These are phyloP conservation scores for Lipomyces yarrowii DNA, from an alignment of 1,139 yeast species.

Conservation along the genomic window DNA sequence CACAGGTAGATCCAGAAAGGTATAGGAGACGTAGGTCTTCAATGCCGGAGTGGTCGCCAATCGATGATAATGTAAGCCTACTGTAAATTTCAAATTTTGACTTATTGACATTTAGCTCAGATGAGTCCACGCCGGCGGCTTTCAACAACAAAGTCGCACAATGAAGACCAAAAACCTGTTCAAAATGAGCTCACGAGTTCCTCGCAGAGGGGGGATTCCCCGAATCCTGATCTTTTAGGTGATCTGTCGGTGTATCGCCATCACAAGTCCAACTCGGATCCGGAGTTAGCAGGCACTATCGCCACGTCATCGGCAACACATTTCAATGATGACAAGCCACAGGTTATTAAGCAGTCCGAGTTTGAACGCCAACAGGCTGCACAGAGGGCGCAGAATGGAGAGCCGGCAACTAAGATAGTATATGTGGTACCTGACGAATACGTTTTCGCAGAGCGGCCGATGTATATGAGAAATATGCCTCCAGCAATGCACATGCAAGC, in stretches of 20 bases:
- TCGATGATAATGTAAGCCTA: not conserved
- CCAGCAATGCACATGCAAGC: not conserved
- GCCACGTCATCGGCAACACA: not conserved
- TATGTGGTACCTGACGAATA: not conserved
- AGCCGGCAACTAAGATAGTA: not conserved
- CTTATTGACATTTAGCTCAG: not conserved
- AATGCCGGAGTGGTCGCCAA: constrained; percentile 3
- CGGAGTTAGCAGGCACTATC: not conserved
- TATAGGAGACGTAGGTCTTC: constrained; percentile 1
- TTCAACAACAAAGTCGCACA: not conserved
- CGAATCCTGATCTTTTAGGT: not conserved
- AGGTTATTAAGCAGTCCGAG: not conserved
- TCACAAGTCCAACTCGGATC: not conserved
- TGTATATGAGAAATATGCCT: not conserved
- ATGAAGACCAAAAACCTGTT: not conserved
- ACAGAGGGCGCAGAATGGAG: not conserved
- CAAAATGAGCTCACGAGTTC: not conserved
- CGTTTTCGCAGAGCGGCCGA: not conserved
- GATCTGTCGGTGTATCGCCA: not conserved
- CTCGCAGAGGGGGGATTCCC: not conserved
- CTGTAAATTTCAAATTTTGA: not conserved
- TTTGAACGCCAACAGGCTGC: not conserved
- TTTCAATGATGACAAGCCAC: not conserved
- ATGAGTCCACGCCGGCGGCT: not conserved
- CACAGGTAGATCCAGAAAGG: not conserved